Base-by-base conservation (phyloP, 352 stramenopile species). In the Phytopythium delawarense region DNA sequence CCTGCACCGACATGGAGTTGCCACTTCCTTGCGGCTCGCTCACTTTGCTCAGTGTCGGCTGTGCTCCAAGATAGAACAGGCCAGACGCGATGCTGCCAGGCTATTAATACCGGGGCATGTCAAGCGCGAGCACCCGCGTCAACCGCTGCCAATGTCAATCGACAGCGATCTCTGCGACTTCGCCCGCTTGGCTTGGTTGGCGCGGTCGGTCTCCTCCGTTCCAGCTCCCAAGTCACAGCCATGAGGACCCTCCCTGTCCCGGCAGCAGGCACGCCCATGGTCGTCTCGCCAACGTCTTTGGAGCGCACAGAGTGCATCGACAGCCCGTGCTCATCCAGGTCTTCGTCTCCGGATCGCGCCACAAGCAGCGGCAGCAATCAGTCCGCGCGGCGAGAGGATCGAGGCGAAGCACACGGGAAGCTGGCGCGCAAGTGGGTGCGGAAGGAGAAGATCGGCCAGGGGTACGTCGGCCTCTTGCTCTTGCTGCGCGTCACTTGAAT, bases 381-480 rank as follows among this genome's bases (percentile, higher is more conserved):
- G 20, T 40, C 32, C 13, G 32, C 34, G 21, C 28, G 4, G 21
- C n/a, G 12, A 2, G 32, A 58, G 13, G n/a, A 37, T 9, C 11
- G 13, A 12, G 18, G 34, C 23, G 32, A 15, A 13, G 13, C 15
- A 11, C 11, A 23, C 1, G 12, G 12, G n/a, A 48, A 49, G 25
- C 39, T 35, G 12, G 53, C 65, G 39, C 67, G 61, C 42, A 76
- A 71, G 21, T 90, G 74, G 71, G 57, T 81, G 9, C 81, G 83
- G 53, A 93, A 89, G 66, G 84, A 93, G 59, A 90, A 91, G 62
- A 88, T 91, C 60, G 84, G 84, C 1, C 84, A 93, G 58, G 84
- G 81, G 80, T 91, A 74, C 9, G 71, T 68, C 15, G 15, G 12
- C 23, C 34, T 40, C 39, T 23, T 3, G 35, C 11, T 21, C 18